Percentiles rank a stretch among this genome's conserved stretches.
phyloP scores from a whole-genome alignment of 768 basidiomycete genomes.

The Amanita muscaria region DNA sequence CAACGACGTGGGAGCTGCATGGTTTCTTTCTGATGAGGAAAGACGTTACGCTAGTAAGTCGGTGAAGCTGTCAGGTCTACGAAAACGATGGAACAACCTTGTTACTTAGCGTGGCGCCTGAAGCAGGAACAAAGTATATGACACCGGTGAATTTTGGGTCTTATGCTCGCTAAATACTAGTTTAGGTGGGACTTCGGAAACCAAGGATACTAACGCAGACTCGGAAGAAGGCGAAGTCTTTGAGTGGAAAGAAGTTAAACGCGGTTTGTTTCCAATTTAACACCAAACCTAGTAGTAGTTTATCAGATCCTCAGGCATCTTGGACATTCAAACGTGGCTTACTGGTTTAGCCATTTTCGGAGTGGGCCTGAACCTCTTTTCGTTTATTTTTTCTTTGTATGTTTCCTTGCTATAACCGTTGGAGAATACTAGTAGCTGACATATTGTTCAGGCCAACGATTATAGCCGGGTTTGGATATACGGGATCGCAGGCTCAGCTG shows the following conservation, averaged over 20 bases:
- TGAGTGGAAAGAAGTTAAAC: slow-evolving; percentile 46
- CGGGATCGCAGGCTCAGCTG: slow-evolving; percentile 42
- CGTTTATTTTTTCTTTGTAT: slow-evolving; percentile 54
- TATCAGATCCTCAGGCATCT: slow-evolving; percentile 26
- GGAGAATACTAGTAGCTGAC: neutral
- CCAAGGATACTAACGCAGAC: no score
- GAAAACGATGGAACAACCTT: neutral
- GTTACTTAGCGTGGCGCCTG: slow-evolving; percentile 31
- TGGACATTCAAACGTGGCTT: slow-evolving; percentile 51
- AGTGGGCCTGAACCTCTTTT: slow-evolving; percentile 59
- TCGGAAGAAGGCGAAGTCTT: slow-evolving; percentile 27
- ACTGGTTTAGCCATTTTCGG: slow-evolving; percentile 55
- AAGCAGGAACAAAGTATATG: no score
- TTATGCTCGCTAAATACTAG: no score
- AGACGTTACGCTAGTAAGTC: slow-evolving; percentile 40
- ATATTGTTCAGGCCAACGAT: slow-evolving; percentile 49
- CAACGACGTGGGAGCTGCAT: slow-evolving; percentile 36
- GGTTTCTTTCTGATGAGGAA: slow-evolving; percentile 49
- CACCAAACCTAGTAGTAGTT: no score
- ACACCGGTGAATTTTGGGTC: no score
- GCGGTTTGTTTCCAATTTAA: slow-evolving; percentile 31
- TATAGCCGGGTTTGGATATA: slow-evolving; percentile 50
- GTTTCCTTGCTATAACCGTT: slow-evolving; percentile 26
- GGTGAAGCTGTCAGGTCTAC: neutral
- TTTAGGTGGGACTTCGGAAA: neutral